phyloP scores from a whole-genome alignment of 345 rosid genomes.

The Excoecaria agallocha region DNA sequence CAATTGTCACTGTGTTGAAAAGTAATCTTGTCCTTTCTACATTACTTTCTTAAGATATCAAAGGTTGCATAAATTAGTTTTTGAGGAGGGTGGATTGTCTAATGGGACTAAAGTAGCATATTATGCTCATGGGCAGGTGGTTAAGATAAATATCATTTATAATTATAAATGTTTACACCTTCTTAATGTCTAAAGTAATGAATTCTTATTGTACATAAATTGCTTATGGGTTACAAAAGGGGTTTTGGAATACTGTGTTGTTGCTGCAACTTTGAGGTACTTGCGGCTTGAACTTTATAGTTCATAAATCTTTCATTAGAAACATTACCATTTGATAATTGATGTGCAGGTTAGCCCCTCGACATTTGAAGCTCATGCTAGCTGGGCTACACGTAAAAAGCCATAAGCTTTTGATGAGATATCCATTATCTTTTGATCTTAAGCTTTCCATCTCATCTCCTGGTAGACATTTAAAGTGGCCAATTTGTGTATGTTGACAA shows the following conservation, averaged over 20 bases:
- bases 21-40: conserved; percentile 1
- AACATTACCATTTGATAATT: not conserved
- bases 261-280: conserved; percentile 34
- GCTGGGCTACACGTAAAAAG: conserved; percentile 33
- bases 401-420: conserved; percentile 21
- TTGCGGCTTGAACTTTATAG: not conserved
- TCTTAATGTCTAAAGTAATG: conserved; percentile 33
- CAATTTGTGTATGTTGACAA: conserved; percentile 38
- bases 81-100: conserved; percentile 34
- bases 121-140: conserved; percentile 35
- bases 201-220: conserved; percentile 35
- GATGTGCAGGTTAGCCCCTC: conserved; percentile 36
- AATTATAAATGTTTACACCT: conserved; percentile 20
- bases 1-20: not conserved
- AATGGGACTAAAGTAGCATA: conserved; percentile 38
- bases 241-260: conserved; percentile 30
- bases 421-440: not conserved
- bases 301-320: not conserved
- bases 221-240: conserved; percentile 33
- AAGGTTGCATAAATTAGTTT: conserved; percentile 31
- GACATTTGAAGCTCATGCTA: conserved; percentile 36
- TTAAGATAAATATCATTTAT: conserved; percentile 22
- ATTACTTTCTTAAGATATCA: conserved; percentile 27
- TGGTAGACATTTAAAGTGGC: not conserved
- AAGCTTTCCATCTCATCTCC: not conserved